phyloP scores from a whole-genome alignment of 176 grass and related monocot genomes.

The Tillandsia fasciculata region DNA sequence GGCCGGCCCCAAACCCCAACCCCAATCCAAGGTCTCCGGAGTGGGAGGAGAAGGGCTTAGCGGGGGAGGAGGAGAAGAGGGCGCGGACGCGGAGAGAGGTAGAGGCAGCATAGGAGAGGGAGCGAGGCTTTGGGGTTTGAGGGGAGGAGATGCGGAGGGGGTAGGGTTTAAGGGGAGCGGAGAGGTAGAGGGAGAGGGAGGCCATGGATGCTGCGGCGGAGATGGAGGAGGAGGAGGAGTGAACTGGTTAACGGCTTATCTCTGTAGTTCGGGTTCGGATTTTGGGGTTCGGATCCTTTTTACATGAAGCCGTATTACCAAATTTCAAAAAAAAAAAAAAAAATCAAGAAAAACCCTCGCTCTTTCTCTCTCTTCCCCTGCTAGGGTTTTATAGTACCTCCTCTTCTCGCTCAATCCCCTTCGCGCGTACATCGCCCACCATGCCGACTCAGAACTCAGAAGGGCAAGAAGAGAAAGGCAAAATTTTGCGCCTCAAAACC shows the following conservation, averaged over 20 bases:
- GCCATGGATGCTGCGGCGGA: slow-evolving; percentile 18
- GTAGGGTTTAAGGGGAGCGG: slow-evolving; percentile 25
- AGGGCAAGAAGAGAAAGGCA: slow-evolving; percentile 98
- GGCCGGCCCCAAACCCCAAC: background rate
- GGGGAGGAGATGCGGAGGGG: slow-evolving; percentile 2
- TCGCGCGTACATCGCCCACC: slow-evolving; percentile 12
- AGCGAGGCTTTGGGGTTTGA: background rate
- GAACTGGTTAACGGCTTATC: too few species aligned
- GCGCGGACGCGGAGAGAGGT: background rate
- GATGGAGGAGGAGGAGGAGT: slow-evolving; percentile 13
- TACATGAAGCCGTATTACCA: too few species aligned
- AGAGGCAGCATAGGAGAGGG: background rate
- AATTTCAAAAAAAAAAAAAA: too few species aligned
- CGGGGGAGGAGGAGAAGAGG: slow-evolving; percentile 23
- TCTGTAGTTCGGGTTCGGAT: too few species aligned
- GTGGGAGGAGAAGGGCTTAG: slow-evolving; percentile 15
- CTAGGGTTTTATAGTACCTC: too few species aligned
- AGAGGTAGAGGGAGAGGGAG: slow-evolving; percentile 16
- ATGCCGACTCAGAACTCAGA: slow-evolving; percentile 58
- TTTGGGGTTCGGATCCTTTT: too few species aligned
- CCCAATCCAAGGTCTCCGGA: slow-evolving; percentile 25
- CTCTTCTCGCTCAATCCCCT: background rate
- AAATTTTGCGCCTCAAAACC: background rate
- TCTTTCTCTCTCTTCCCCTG: too few species aligned
- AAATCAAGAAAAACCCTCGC: too few species aligned